phyloP scores from a whole-genome alignment of 192 early-diverging fungal genomes.

The Gryganskiella cystojenkinii region DNA sequence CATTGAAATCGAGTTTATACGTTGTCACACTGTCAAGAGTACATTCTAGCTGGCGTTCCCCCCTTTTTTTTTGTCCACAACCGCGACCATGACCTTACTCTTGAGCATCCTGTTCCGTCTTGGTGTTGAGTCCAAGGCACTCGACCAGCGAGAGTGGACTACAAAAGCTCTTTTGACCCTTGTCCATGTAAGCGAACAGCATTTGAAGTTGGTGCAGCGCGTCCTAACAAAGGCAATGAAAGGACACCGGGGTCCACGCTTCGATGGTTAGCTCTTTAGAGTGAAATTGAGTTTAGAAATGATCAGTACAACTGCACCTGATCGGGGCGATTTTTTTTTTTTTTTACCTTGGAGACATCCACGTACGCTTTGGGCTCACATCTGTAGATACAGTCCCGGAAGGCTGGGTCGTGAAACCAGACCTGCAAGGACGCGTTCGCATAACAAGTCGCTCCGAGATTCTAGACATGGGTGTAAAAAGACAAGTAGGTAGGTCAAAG shows the following conservation, averaged over 20 bases:
- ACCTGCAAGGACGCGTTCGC: constrained; percentile 51
- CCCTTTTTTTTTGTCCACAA: too few relatives aligned
- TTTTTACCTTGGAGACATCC: constrained; percentile 26
- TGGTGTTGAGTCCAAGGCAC: constrained; percentile 36
- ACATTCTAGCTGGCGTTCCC: too few relatives aligned
- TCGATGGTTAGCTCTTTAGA: too few relatives aligned
- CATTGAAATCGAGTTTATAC: too few relatives aligned
- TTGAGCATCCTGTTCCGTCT: constrained; percentile 54
- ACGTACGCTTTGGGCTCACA: constrained; percentile 1
- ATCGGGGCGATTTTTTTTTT: neutral
- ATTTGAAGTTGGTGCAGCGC: constrained; percentile 48
- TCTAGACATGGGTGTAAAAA: constrained; percentile 15
- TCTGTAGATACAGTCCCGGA: constrained; percentile 38
- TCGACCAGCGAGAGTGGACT: constrained; percentile 41
- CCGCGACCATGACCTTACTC: constrained; percentile 49
- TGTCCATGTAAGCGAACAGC: constrained; percentile 36
- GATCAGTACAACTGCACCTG: too few relatives aligned
- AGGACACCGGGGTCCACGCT: too few relatives aligned
- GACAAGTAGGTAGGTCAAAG: neutral
- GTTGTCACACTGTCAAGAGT: too few relatives aligned
- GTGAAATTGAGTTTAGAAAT: neutral
- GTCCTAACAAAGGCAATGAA: too few relatives aligned
- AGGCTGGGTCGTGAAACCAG: constrained; percentile 50
- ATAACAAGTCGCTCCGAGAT: constrained; percentile 56
- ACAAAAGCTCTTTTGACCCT: constrained; percentile 28